These are phyloP conservation scores for Geranium brycei DNA, from an alignment of 345 rosid genomes.

Conservation along the genomic window DNA sequence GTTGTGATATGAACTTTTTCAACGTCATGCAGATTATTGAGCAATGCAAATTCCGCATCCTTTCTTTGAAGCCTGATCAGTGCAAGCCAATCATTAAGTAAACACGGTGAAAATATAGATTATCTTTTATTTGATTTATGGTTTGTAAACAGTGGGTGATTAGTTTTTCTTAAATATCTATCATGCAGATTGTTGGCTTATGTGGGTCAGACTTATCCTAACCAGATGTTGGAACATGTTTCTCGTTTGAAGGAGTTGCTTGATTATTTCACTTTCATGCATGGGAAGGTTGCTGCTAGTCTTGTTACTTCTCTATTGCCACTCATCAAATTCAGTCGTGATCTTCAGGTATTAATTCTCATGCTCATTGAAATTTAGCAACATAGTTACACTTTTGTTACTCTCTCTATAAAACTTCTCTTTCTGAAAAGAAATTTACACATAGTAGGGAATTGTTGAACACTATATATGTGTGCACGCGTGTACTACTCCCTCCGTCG, in stretches of 20 bases:
- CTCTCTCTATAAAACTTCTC: too few species aligned
- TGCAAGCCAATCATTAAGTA: slow-evolving; percentile 54
- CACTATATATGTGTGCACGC: neutral
- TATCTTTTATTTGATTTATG: slow-evolving; percentile 6
- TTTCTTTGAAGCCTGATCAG: slow-evolving; percentile 58
- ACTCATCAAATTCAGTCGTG: slow-evolving; percentile 49
- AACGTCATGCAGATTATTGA: slow-evolving; percentile 53
- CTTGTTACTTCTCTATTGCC: slow-evolving; percentile 56
- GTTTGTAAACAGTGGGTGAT: neutral
- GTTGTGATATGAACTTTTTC: neutral
- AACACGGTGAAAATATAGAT: neutral
- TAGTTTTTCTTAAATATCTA: neutral
- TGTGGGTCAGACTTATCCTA: slow-evolving; percentile 46
- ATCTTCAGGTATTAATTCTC: slow-evolving; percentile 42
- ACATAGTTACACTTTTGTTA: neutral
- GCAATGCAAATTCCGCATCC: slow-evolving; percentile 66
- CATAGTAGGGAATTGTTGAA: neutral
- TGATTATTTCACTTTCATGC: slow-evolving; percentile 66
- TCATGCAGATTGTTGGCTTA: slow-evolving; percentile 45
- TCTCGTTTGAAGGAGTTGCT: slow-evolving; percentile 67
- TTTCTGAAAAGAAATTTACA: too few species aligned
- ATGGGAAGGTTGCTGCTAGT: slow-evolving; percentile 43
- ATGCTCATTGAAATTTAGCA: neutral
- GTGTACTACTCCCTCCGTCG: too few species aligned
- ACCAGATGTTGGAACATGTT: slow-evolving; percentile 49